Base-by-base conservation (phyloP, 495 filamentous ascomycete species). In the Daldinia decipiens region DNA sequence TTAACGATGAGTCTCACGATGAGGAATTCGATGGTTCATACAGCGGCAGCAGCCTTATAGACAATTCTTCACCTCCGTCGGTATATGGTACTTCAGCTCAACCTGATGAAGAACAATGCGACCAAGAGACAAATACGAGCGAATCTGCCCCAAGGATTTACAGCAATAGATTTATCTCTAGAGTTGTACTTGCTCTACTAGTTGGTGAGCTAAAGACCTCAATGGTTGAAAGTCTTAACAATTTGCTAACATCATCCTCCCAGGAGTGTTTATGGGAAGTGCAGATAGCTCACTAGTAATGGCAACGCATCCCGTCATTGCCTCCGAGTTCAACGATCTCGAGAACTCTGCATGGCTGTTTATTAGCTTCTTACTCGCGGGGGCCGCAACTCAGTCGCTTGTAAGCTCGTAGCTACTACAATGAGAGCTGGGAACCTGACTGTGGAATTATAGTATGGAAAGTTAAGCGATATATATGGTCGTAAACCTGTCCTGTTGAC, bases 311-410 rank as follows among this genome's bases (percentile, higher is more conserved):
- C 83, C 83, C 7, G 80, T 77, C 38, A 88, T 93, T 36, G 87
- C 90, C 0, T 93, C 90, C 36, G 86, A 91, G 62, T 92, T 92
- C 76, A 79, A 87, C 65, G 81, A 80, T 32, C 72, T 92, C 9
- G 81, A 81, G 7, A 81, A 86, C 65, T 88, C 87, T 1, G 88
- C 81, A 60, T 93, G 90, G 90, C 74, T 93, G n/a, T 85, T 90
- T 9, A 89, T 88, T 5, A 85, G 83, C 50, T 92, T 89, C 72
- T 82, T 82, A 0, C 75, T 93, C 4, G 88, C 88, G 13, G 78
- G 84, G 0, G 88, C 86, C 17, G 86, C 87, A 1, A 87, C 85
- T 0, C 88, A 91, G 63, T 84, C 88, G 1, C 75, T 91, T 73
- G 87, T 90, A 68, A 68, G 45, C 36, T 19, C 0, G 43, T 38